phyloP scores from a whole-genome alignment of 1,139 yeast species.

The Oligophagozyma castellii region DNA sequence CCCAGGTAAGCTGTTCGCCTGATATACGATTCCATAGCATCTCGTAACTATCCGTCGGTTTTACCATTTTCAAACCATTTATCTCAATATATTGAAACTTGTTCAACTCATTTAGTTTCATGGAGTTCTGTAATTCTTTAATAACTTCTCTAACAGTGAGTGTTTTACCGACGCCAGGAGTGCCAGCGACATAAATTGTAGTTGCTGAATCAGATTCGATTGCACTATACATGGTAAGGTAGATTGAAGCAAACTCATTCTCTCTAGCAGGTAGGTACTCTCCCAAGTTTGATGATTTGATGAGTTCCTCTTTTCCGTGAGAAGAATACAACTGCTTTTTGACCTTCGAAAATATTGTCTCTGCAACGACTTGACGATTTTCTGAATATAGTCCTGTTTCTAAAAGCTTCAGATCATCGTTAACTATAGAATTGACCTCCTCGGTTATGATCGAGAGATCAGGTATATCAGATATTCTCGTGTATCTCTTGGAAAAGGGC shows the following conservation, averaged over 20 bases:
- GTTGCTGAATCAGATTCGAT: slow-evolving; percentile 63
- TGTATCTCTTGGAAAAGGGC: slow-evolving; percentile 23
- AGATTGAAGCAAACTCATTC: slow-evolving; percentile 64
- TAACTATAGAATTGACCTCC: slow-evolving; percentile 16
- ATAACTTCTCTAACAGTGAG: slow-evolving; percentile 85
- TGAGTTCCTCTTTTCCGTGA: slow-evolving; percentile 21
- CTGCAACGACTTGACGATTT: slow-evolving; percentile 17
- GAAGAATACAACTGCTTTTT: slow-evolving; percentile 23
- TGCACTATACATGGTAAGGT: slow-evolving; percentile 60
- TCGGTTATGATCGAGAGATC: slow-evolving; percentile 18
- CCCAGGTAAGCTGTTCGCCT: slow-evolving; percentile 47
- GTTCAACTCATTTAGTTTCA: slow-evolving; percentile 34
- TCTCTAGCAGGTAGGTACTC: slow-evolving; percentile 71
- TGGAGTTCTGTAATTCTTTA: slow-evolving; percentile 41
- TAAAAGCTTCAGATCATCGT: slow-evolving; percentile 14
- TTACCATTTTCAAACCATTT: slow-evolving; percentile 74
- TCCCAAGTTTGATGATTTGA: slow-evolving; percentile 18
- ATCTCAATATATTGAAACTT: slow-evolving; percentile 70
- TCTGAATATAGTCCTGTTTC: slow-evolving; percentile 20
- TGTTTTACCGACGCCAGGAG: slow-evolving; percentile 97
- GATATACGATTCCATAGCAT: slow-evolving; percentile 64
- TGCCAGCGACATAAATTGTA: slow-evolving; percentile 84
- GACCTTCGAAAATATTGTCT: slow-evolving; percentile 24
- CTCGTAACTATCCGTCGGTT: slow-evolving; percentile 83
- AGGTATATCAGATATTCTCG: slow-evolving; percentile 20